Conservation (phyloP, 179 eudicot genomes). For the Beta macrorhiza region DNA sequence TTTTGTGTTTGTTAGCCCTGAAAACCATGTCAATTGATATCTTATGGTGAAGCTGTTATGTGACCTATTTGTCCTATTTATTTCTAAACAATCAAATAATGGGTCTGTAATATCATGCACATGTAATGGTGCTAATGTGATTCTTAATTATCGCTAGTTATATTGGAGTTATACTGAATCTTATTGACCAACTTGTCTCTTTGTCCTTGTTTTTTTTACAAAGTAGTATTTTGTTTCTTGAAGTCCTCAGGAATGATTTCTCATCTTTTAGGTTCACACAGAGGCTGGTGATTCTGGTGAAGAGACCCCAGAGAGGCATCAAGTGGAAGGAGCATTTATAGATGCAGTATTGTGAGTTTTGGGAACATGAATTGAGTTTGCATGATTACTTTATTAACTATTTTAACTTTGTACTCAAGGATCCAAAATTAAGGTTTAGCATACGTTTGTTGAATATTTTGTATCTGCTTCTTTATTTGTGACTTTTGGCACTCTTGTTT, state of each 20-base stretch:
- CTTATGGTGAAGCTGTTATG: background rate
- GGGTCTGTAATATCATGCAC: background rate
- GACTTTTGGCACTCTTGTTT: background rate
- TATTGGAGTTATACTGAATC: background rate
- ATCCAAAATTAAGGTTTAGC: background rate
- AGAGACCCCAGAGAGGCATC: conserved; percentile 73
- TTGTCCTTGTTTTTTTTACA: background rate
- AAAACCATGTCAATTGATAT: background rate
- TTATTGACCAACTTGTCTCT: background rate
- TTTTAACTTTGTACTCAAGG: background rate
- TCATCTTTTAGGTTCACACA: conserved; percentile 29
- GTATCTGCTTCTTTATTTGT: background rate
- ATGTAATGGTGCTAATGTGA: background rate
- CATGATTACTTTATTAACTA: background rate
- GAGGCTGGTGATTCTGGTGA: conserved; percentile 62
- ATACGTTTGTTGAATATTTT: background rate
- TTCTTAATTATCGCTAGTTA: background rate
- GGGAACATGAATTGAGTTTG: conserved; percentile 3
- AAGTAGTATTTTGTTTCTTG: conserved; percentile 3
- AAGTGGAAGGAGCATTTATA: conserved; percentile 88
- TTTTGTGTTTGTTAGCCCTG: background rate
- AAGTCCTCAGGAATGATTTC: conserved; percentile 36
- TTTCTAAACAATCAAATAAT: background rate
- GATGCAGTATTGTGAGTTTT: conserved; percentile 73
- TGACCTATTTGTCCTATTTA: background rate